These are phyloP conservation scores for Flaveria trinervia DNA, from an alignment of 129 eudicot genomes.

Conservation along the genomic window DNA sequence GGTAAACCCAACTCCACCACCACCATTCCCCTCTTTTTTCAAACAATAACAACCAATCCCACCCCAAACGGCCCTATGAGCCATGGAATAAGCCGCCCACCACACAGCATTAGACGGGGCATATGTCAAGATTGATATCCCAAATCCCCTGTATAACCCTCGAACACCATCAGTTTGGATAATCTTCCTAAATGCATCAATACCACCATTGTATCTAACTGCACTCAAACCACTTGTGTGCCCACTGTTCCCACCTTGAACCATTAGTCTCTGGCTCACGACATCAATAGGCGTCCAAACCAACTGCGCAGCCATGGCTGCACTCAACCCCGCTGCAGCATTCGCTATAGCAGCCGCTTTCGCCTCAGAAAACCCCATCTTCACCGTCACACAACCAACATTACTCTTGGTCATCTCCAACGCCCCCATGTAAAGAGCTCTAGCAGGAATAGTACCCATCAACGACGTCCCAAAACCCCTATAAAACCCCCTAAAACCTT, in stretches of 20 bases:
- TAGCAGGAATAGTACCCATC: slow-evolving; percentile 83
- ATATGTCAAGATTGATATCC: slow-evolving; percentile 74
- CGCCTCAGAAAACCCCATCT: slow-evolving; percentile 66
- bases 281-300: slow-evolving; percentile 97
- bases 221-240: slow-evolving; percentile 30
- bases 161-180: slow-evolving; percentile 57
- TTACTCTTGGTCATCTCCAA: slow-evolving; percentile 83
- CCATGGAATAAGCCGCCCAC: slow-evolving; percentile 84
- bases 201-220: slow-evolving; percentile 58
- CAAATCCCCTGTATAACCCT: slow-evolving; percentile 85
- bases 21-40: slow-evolving; percentile 51
- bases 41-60: slow-evolving; percentile 49
- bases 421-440: slow-evolving; percentile 89
- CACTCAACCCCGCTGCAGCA: slow-evolving; percentile 76
- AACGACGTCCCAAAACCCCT: slow-evolving; percentile 81
- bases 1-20: slow-evolving; percentile 45
- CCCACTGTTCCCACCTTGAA: slow-evolving; percentile 55
- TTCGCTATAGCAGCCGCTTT: slow-evolving; percentile 67
- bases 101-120: slow-evolving; percentile 93
- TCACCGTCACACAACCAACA: slow-evolving; percentile 59
- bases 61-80: slow-evolving; percentile 63
- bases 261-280: slow-evolving; percentile 89
- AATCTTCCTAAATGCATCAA: slow-evolving; percentile 78
- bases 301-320: slow-evolving; percentile 82
- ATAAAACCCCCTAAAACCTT: slow-evolving; percentile 73